These are phyloP conservation scores for Debaryomyces tyrocola DNA, from an alignment of 805 yeast genomes.

Conservation along the genomic window DNA sequence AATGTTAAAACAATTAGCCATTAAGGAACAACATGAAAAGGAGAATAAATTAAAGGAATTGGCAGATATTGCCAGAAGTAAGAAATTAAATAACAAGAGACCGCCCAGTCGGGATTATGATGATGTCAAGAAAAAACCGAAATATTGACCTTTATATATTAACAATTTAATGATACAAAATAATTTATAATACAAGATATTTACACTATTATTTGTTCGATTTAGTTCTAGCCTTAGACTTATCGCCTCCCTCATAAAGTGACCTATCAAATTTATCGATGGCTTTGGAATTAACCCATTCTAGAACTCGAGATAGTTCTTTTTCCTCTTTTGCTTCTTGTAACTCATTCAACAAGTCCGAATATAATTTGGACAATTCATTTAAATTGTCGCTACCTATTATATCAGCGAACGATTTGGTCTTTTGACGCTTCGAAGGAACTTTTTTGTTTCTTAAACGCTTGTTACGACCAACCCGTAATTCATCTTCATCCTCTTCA, in stretches of 20 bases:
- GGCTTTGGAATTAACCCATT: slow-evolving; percentile 66
- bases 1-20: slow-evolving; percentile 20
- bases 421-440: slow-evolving; percentile 36
- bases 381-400: slow-evolving; percentile 25
- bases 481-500: slow-evolving; percentile 35
- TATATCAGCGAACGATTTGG: slow-evolving; percentile 27
- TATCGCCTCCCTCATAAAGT: slow-evolving; percentile 58
- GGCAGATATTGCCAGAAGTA: slow-evolving; percentile 25
- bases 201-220: not conserved
- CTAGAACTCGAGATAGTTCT: slow-evolving; percentile 47
- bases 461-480: slow-evolving; percentile 22
- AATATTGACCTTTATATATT: slow-evolving; percentile 2
- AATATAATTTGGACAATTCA: slow-evolving; percentile 22
- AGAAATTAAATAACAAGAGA: slow-evolving; percentile 11
- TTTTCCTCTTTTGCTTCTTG: slow-evolving; percentile 35
- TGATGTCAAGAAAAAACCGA: slow-evolving; percentile 11
- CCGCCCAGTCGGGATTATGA: slow-evolving; percentile 3
- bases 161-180: not conserved
- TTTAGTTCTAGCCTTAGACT: slow-evolving; percentile 14
- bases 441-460: slow-evolving; percentile 28
- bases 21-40: slow-evolving; percentile 26
- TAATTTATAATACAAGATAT: slow-evolving; percentile 6
- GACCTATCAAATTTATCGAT: slow-evolving; percentile 49
- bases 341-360: slow-evolving; percentile 29
- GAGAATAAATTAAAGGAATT: slow-evolving; percentile 28